Evolutionary conservation across 495 filamentous ascomycete genomes (phyloP).

Genomic region (Talaromyces liani): DNA sequence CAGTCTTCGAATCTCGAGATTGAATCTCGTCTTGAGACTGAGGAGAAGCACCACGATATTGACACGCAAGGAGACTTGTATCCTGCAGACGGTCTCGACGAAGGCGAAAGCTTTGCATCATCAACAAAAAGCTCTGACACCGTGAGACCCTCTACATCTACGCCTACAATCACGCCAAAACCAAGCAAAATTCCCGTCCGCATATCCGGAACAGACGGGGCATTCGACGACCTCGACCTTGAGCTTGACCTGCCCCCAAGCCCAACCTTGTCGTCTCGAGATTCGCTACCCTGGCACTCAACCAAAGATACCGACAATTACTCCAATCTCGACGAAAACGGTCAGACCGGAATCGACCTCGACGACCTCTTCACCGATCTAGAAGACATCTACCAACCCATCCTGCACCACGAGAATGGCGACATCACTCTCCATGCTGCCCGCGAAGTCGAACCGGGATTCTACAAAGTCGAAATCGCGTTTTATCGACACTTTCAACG

Average conservation of each 20-base stretch:
- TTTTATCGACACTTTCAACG: neutral
- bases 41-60: too few species aligned
- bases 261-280: constrained; percentile 4
- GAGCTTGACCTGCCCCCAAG: constrained; percentile 5
- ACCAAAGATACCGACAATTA: neutral
- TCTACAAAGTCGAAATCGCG: neutral
- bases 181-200: neutral
- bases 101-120: neutral
- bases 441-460: neutral
- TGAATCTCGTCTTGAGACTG: neutral
- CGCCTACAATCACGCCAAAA: neutral
- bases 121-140: neutral
- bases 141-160: neutral
- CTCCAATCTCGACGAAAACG: neutral
- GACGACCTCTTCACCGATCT: neutral
- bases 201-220: neutral
- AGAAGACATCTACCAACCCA: neutral
- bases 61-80: neutral
- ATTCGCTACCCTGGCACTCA: constrained; percentile 4
- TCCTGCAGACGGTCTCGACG: neutral
- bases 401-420: neutral
- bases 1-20: too few species aligned
- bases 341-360: neutral
- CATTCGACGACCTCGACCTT: neutral
- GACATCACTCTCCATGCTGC: neutral